Evolutionary conservation across 345 rosid genomes (phyloP).

Genomic region (thale cress (Arabidopsis thaliana)): DNA sequence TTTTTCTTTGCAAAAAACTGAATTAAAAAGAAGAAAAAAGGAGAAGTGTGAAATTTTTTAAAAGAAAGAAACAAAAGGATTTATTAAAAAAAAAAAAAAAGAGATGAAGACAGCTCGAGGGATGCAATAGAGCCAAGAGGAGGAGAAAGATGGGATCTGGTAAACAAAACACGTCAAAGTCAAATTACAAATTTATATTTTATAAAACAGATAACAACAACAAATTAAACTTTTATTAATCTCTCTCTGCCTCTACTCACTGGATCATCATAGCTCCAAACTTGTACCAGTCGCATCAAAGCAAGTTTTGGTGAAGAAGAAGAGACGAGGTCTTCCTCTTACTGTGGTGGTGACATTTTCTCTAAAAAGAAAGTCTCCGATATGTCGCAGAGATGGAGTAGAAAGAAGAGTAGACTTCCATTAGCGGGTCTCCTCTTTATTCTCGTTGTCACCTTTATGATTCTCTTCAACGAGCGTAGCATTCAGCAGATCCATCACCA

Average conservation of each 20-base stretch:
- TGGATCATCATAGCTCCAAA: background rate
- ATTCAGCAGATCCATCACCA: constrained; percentile 64
- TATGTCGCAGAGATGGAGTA: constrained; percentile 77
- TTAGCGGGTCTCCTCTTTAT: constrained; percentile 56
- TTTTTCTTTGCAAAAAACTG: too few species aligned
- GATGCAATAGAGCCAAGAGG: background rate
- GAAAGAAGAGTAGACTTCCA: constrained; percentile 70
- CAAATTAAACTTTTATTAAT: background rate
- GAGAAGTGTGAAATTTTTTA: too few species aligned
- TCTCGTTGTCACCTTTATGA: constrained; percentile 50
- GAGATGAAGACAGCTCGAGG: background rate
- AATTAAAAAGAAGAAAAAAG: too few species aligned
- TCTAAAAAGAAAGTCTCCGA: background rate
- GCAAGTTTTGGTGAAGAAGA: background rate
- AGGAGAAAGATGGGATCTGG: constrained; percentile 7
- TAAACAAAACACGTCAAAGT: background rate
- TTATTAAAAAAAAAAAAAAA: background rate
- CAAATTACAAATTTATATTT: too few species aligned
- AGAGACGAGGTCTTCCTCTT: background rate
- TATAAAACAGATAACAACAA: background rate
- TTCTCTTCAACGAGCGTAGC: constrained; percentile 65
- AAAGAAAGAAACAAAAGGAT: too few species aligned
- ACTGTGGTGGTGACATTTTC: background rate
- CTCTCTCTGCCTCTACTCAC: background rate
- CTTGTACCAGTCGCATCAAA: constrained; percentile 1